Evolutionary conservation across 2,329 filamentous ascomycete species (phyloP).

Genomic region (Colletotrichum sp.): DNA sequence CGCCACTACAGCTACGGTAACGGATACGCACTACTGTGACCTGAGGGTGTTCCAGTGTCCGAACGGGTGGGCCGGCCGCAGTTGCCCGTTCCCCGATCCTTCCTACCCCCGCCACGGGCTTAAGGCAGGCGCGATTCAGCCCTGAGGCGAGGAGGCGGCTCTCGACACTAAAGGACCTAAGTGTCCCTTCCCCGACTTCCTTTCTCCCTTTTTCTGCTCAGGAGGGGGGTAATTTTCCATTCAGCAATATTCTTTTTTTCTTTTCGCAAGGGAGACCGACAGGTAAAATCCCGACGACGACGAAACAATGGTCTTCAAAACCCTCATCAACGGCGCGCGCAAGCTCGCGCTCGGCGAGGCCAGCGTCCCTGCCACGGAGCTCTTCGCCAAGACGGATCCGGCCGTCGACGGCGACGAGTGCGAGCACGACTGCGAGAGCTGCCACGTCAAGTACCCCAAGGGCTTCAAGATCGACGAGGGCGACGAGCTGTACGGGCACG

Average conservation of each 20-base stretch:
- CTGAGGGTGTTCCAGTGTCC: not conserved
- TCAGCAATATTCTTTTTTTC: not conserved
- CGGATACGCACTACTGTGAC: not conserved
- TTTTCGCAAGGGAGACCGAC: not conserved
- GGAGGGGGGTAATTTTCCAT: not conserved
- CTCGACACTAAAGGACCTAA: not conserved
- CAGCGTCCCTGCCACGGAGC: conserved; percentile 32
- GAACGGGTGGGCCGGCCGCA: conserved; percentile 6
- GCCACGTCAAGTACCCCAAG: conserved; percentile 77
- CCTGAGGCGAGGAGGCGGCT: not conserved
- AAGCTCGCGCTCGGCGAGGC: conserved; percentile 35
- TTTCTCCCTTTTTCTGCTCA: not conserved
- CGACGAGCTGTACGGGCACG: conserved; percentile 82
- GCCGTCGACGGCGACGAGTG: conserved; percentile 87
- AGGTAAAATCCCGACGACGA: not conserved
- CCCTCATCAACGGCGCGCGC: conserved; percentile 41
- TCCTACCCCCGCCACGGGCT: not conserved
- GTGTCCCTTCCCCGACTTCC: not conserved
- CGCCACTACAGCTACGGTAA: not conserved
- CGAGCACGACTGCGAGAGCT: conserved; percentile 82
- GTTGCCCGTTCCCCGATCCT: not conserved
- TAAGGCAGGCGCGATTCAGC: not conserved
- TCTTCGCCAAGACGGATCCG: conserved; percentile 81
- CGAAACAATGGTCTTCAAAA: conserved; percentile 49
- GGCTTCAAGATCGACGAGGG: conserved; percentile 75